These are phyloP conservation scores for Jatropha curcas DNA, from an alignment of 345 rosid species.

Conservation along the genomic window DNA sequence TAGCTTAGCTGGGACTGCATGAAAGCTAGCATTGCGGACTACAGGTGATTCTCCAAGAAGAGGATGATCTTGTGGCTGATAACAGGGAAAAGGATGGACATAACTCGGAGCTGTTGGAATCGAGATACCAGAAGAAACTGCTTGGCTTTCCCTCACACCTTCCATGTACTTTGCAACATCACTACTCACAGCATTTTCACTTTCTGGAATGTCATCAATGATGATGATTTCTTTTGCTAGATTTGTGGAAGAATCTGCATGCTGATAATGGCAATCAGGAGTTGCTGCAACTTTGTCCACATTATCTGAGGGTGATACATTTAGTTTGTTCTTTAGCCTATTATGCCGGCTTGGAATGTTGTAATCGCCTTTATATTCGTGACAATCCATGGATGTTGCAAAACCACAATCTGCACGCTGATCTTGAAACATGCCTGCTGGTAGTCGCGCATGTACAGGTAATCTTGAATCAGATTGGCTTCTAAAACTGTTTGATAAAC, in stretches of 20 bases:
- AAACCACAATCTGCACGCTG: slow-evolving; percentile 25
- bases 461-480: slow-evolving; percentile 18
- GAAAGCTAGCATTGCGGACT: slow-evolving; percentile 18
- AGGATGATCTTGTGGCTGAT: slow-evolving; percentile 37
- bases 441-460: slow-evolving; percentile 24
- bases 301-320: slow-evolving; percentile 12
- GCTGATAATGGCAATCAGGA: slow-evolving; percentile 20
- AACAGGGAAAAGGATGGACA: slow-evolving; percentile 29
- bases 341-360: slow-evolving; percentile 20
- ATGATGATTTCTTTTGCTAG: slow-evolving; percentile 45
- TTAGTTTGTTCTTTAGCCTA: slow-evolving; percentile 27
- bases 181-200: slow-evolving; percentile 21
- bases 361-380: slow-evolving; percentile 26
- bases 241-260: slow-evolving; percentile 27
- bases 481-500: slow-evolving; percentile 26
- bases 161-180: slow-evolving; percentile 25
- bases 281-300: slow-evolving; percentile 16
- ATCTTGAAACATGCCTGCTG: slow-evolving; percentile 33
- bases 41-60: slow-evolving; percentile 23
- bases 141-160: slow-evolving; percentile 25
- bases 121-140: slow-evolving; percentile 30
- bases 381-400: slow-evolving; percentile 28
- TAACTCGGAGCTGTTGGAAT: slow-evolving; percentile 23
- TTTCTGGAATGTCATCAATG: slow-evolving; percentile 53
- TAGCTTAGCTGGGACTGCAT: slow-evolving; percentile 28